These are phyloP conservation scores for Dryas integrifolia DNA, from an alignment of 331 rosid species.

Conservation along the genomic window DNA sequence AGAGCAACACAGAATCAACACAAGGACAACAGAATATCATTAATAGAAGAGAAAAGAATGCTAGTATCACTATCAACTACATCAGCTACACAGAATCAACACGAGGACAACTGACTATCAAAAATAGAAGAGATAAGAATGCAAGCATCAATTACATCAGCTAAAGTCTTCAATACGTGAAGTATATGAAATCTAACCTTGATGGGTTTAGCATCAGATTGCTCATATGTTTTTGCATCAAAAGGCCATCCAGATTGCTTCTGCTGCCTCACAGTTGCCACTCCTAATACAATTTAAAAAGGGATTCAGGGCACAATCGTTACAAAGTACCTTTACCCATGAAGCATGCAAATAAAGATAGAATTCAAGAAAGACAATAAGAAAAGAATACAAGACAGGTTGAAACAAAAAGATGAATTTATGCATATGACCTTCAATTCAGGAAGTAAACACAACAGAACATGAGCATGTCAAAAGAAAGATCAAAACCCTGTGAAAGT, in stretches of 20 bases:
- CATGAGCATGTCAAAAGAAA: neutral
- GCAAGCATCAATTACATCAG: slow-evolving; percentile 1
- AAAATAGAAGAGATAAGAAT: neutral
- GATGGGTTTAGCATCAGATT: slow-evolving; percentile 28
- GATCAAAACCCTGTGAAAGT: neutral
- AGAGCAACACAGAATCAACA: neutral
- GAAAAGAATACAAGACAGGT: neutral
- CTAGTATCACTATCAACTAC: neutral
- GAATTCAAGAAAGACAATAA: neutral
- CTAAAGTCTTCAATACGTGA: neutral
- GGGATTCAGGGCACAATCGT: slow-evolving; percentile 16
- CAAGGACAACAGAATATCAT: neutral
- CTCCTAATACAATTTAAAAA: slow-evolving; percentile 29
- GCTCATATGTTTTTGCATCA: slow-evolving; percentile 51
- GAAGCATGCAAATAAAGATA: slow-evolving; percentile 9
- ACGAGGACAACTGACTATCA: neutral
- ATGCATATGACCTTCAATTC: too few species aligned
- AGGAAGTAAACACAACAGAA: too few species aligned
- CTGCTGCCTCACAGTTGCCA: slow-evolving; percentile 36
- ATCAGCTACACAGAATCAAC: neutral
- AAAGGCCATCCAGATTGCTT: slow-evolving; percentile 42
- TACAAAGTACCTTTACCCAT: slow-evolving; percentile 14
- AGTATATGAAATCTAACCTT: slow-evolving; percentile 40
- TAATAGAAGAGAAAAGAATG: neutral
- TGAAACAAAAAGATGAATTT: neutral